Conservation (phyloP, 805 yeast species). For the Spathaspora girioi region DNA sequence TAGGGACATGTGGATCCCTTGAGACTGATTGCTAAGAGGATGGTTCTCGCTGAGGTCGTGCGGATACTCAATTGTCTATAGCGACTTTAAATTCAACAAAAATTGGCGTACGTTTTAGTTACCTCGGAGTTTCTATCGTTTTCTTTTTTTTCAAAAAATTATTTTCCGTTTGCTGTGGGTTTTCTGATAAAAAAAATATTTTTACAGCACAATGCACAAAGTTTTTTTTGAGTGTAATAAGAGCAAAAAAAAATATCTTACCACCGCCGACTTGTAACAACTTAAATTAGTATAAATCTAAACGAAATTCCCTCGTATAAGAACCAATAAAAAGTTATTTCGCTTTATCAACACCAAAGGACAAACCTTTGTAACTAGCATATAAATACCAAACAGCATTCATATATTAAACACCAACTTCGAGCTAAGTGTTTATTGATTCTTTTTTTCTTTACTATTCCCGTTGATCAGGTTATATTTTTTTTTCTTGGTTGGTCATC, state of each 20-base stretch:
- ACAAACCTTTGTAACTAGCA: neutral
- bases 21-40: too few species aligned
- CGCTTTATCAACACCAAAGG: neutral
- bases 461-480: neutral
- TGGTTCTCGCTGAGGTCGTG: neutral
- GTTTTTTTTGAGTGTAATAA: neutral
- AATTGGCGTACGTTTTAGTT: neutral
- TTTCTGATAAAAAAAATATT: neutral
- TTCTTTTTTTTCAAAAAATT: neutral
- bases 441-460: neutral
- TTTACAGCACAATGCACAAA: neutral
- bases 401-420: neutral
- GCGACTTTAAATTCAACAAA: neutral
- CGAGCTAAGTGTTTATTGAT: too few species aligned
- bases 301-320: neutral
- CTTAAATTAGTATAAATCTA: neutral
- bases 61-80: neutral
- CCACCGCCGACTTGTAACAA: neutral
- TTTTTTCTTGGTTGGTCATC: neutral
- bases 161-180: too few species aligned
- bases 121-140: neutral
- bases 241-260: neutral
- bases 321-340: neutral
- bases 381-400: too few species aligned
- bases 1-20: too few species aligned